These are phyloP conservation scores for Petunia axillaris DNA, from an alignment of 257 asterid genomes.

Conservation along the genomic window DNA sequence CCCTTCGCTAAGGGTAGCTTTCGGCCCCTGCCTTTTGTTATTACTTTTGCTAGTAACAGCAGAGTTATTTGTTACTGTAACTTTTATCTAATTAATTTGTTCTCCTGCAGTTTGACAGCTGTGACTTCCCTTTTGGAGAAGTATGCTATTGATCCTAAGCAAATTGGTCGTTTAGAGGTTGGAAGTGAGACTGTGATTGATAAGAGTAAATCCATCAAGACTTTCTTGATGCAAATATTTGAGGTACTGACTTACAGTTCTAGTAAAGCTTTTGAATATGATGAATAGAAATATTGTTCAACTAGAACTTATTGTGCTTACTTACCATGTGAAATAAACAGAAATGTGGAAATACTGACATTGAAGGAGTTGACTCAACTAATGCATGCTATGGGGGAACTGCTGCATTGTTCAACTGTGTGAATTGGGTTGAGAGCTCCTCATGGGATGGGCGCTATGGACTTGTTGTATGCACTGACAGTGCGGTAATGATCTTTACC, in stretches of 20 bases:
- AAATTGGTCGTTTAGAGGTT: slow-evolving; percentile 96
- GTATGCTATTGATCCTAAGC: slow-evolving; percentile 77
- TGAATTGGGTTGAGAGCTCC: slow-evolving; percentile 96
- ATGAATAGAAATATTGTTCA: background rate
- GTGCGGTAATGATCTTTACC: slow-evolving; percentile 75
- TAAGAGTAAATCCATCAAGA: slow-evolving; percentile 97
- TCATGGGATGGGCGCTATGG: slow-evolving; percentile 99
- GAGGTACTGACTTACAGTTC: slow-evolving; percentile 58
- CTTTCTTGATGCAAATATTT: slow-evolving; percentile 96
- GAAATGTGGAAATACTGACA: slow-evolving; percentile 91
- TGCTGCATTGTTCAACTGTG: slow-evolving; percentile 93
- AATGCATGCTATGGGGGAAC: slow-evolving; percentile 99
- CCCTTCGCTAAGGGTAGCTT: no score
- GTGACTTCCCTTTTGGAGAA: slow-evolving; percentile 89
- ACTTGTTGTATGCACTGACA: slow-evolving; percentile 97
- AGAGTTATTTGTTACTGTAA: no score
- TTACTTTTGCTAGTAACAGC: no score
- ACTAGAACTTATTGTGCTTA: slow-evolving; percentile 23
- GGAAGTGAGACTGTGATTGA: slow-evolving; percentile 98
- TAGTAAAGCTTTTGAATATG: background rate
- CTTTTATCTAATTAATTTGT: slow-evolving; percentile 10
- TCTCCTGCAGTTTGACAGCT: slow-evolving; percentile 83
- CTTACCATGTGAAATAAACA: slow-evolving; percentile 40
- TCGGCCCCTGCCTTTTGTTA: no score
- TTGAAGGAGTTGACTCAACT: slow-evolving; percentile 98